Evolutionary conservation across 495 filamentous ascomycete species (phyloP).

Genomic region (Xylaria grammica): DNA sequence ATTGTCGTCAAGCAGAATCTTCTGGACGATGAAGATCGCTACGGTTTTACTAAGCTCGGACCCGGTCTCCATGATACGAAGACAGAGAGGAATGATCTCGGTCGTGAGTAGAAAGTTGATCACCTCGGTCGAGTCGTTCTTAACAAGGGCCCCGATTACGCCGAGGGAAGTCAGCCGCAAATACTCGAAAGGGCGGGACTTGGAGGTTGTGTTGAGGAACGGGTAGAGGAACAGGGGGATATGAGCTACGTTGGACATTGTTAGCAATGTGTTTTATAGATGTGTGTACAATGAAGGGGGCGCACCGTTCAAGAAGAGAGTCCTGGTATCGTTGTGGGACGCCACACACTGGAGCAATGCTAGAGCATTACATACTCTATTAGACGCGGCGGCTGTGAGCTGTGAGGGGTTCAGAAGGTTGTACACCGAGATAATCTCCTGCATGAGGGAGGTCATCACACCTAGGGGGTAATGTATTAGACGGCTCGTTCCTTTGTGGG

Average conservation of each 20-base stretch:
- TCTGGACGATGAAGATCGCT: slow-evolving; percentile 99
- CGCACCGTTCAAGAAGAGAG: slow-evolving; percentile 88
- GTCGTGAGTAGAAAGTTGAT: slow-evolving; percentile 99
- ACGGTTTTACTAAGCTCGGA: slow-evolving; percentile 99
- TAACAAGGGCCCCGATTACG: slow-evolving; percentile 95
- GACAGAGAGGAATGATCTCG: slow-evolving; percentile 97
- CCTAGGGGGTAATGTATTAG: slow-evolving; percentile 57
- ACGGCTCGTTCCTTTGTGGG: background rate
- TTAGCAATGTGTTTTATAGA: background rate
- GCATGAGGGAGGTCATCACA: slow-evolving; percentile 96
- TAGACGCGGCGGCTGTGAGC: slow-evolving; percentile 93
- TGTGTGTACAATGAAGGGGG: slow-evolving; percentile 17
- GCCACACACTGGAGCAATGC: slow-evolving; percentile 97
- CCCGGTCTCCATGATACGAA: slow-evolving; percentile 99
- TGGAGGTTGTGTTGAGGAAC: slow-evolving; percentile 98
- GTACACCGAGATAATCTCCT: slow-evolving; percentile 99
- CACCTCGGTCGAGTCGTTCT: slow-evolving; percentile 98
- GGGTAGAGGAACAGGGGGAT: slow-evolving; percentile 98
- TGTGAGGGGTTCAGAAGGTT: slow-evolving; percentile 95
- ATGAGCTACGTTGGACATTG: slow-evolving; percentile 67
- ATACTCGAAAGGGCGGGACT: slow-evolving; percentile 97
- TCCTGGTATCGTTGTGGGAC: slow-evolving; percentile 94
- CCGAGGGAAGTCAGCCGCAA: slow-evolving; percentile 96
- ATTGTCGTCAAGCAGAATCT: slow-evolving; percentile 95
- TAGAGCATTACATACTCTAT: slow-evolving; percentile 96